These are phyloP conservation scores for Fusarium sp. DNA, from an alignment of 2,329 filamentous ascomycete species.

Conservation along the genomic window DNA sequence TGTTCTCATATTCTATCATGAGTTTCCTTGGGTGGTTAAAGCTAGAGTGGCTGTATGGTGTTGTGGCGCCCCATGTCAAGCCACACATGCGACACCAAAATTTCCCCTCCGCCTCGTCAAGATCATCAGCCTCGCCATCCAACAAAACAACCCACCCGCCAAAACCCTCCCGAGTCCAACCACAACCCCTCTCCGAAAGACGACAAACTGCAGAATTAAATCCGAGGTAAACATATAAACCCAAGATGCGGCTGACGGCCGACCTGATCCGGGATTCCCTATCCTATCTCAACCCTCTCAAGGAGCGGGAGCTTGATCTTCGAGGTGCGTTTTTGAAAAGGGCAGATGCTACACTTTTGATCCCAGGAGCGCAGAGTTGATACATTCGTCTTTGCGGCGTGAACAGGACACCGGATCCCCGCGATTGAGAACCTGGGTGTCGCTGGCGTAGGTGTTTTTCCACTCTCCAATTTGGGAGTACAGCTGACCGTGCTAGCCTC, in stretches of 20 bases:
- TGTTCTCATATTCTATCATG: neutral
- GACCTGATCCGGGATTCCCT: conserved; percentile 95
- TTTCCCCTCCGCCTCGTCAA: conserved; percentile 48
- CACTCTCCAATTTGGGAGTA: neutral
- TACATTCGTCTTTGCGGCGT: conserved; percentile 66
- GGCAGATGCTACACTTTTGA: conserved; percentile 90
- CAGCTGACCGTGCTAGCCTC: conserved; percentile 68
- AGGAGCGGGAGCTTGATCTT: conserved; percentile 98
- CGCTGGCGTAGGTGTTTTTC: conserved; percentile 76
- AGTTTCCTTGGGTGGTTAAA: neutral
- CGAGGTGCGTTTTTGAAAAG: conserved; percentile 96
- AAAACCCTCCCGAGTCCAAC: neutral
- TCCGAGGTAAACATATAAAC: conserved; percentile 42
- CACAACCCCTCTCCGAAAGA: neutral
- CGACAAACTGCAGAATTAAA: conserved; percentile 4
- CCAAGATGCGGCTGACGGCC: conserved; percentile 89
- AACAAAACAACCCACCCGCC: conserved; percentile 24
- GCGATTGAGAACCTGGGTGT: conserved; percentile 97
- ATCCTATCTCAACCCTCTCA: conserved; percentile 98
- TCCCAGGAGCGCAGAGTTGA: conserved; percentile 78
- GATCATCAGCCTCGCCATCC: conserved; percentile 47
- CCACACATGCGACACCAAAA: conserved; percentile 42
- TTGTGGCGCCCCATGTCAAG: conserved; percentile 31
- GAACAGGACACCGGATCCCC: conserved; percentile 96
- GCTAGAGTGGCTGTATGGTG: conserved; percentile 19